These are phyloP conservation scores for Calycina herbarum DNA, from an alignment of 2,329 filamentous ascomycete genomes.

Conservation along the genomic window DNA sequence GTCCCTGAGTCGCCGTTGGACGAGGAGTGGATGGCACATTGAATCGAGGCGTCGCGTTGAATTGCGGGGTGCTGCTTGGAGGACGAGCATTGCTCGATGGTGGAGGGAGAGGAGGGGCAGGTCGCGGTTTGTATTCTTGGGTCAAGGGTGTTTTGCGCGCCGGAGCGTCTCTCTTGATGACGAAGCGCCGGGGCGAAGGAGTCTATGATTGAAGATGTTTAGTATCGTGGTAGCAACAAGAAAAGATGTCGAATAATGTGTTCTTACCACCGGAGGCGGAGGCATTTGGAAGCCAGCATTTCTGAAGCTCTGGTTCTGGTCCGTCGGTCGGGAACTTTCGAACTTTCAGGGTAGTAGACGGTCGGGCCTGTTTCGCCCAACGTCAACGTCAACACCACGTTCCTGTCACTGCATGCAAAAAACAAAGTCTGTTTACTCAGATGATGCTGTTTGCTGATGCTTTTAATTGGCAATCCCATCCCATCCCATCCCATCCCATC, in stretches of 20 bases:
- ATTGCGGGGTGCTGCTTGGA: conserved; percentile 33
- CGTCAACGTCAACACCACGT: conserved; percentile 6
- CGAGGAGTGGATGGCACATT: conserved; percentile 34
- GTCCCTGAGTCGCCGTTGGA: conserved; percentile 27
- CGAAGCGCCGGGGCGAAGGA: conserved; percentile 41
- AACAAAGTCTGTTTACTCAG: background rate
- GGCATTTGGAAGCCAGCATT: conserved; percentile 32
- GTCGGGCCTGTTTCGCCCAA: no score
- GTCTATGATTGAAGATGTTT: conserved; percentile 31
- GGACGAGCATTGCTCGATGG: conserved; percentile 15
- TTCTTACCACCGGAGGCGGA: conserved; percentile 37
- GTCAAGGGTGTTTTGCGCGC: conserved; percentile 26
- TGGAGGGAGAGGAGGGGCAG: background rate
- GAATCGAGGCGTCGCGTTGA: conserved; percentile 39
- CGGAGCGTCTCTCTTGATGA: conserved; percentile 34
- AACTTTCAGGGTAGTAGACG: no score
- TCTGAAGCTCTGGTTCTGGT: conserved; percentile 7
- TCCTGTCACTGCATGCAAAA: background rate
- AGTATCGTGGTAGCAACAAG: background rate
- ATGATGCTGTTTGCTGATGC: background rate
- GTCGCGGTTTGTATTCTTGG: conserved; percentile 23
- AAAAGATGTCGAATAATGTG: background rate
- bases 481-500: background rate
- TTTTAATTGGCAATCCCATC: background rate
- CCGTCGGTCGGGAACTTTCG: background rate